Evolutionary conservation across 257 asterid species (phyloP), one percentile per base, ranked within the genome.

Genomic region (Ocimum tenuiflorum): DNA sequence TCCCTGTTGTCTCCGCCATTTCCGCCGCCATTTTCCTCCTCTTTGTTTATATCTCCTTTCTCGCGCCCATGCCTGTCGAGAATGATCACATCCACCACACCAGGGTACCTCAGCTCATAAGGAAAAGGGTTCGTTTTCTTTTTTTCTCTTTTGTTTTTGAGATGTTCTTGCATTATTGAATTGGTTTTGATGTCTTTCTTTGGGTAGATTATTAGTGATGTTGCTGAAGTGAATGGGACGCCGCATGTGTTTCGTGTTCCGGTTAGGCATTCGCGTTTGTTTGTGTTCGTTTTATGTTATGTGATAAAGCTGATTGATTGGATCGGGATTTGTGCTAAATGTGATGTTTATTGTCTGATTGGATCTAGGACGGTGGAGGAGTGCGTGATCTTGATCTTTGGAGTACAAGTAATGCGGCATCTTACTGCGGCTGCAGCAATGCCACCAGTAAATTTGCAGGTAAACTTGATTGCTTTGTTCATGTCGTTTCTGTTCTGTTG

Each of bases 361-460:
- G 51, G 79, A 72, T 88, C 75, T 82, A 94, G 99, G 69, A 70
- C 36, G 36, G 66, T 56, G 88, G 84, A 63, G 84, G 81, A 74
- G 79, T 39, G 31, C 67, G 22, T 58, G 76, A 62, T 73, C 91
- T 78, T 36, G 90, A 89, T 85, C 88, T 94, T 38, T 94, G 99
- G 99, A 86, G 82, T 45, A 78, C 92, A 20, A 86, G 72, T 64
- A 79, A 88, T 65, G 87, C 95, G 0, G 67, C 75, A 57, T 77
- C 84, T 69, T 94, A 73, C 79, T 68, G 62, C 55, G 89, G 97
- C 35, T 94, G 99, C 76, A 82, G 97, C 82, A 85, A 85, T 70
- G 77, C 95, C 67, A 86, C 88, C 79, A 64, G 54, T 50, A 82
- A 82, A 67, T 94, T 84, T 76, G 69, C 90, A 62, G 82, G 99